A percentile compares a stretch with the other conserved stretches of the same genome.
These are phyloP conservation scores for Protomyces arabidopsidicola DNA, from an alignment of 1,139 yeast genomes.

Conservation along the genomic window DNA sequence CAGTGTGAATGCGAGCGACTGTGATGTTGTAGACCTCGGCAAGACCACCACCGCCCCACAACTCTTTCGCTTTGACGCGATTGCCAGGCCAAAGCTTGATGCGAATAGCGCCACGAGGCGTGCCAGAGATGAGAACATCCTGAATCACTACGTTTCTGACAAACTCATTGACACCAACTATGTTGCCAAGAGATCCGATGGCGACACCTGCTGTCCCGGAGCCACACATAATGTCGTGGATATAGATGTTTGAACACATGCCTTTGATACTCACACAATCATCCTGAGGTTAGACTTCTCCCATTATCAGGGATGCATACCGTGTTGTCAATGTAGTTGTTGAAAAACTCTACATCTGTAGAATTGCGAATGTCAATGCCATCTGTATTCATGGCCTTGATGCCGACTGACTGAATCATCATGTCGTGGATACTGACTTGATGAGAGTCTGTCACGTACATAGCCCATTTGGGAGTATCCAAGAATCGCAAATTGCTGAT, in stretches of 20 bases:
- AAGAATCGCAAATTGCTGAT: background rate
- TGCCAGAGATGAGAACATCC: background rate
- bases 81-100: slow-evolving; percentile 5
- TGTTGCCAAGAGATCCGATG: slow-evolving; percentile 6
- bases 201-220: background rate
- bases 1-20: background rate
- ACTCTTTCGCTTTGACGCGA: background rate
- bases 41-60: background rate
- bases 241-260: background rate
- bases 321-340: slow-evolving; percentile 3
- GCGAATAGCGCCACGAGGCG: background rate
- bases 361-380: slow-evolving; percentile 4
- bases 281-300: background rate
- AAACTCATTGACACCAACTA: background rate
- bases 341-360: background rate
- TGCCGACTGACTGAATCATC: background rate
- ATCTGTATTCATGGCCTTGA: background rate
- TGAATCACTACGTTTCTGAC: background rate
- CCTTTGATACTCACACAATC: slow-evolving; percentile 3
- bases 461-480: background rate
- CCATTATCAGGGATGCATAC: background rate
- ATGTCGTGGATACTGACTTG: background rate
- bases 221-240: slow-evolving; percentile 7
- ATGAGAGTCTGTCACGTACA: background rate
- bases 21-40: background rate